phyloP scores from a whole-genome alignment of 306 rosid species.

The Vigna trinervia region DNA sequence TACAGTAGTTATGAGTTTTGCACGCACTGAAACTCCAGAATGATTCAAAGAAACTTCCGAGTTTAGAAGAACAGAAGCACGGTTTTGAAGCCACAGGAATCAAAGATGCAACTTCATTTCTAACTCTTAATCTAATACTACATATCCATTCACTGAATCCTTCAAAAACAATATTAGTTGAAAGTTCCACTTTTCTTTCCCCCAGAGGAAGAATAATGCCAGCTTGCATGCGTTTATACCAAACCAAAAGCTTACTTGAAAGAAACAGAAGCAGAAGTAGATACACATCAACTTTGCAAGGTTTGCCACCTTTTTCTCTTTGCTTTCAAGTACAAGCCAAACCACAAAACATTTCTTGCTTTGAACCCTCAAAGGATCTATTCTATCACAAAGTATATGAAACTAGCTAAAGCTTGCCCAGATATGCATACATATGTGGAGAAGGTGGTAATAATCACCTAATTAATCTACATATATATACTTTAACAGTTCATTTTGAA shows the following conservation, averaged over 20 bases:
- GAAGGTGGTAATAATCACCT: neutral
- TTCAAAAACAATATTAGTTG: conserved; percentile 1
- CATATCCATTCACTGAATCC: neutral
- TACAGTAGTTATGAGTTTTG: conserved; percentile 27
- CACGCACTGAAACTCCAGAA: conserved; percentile 29
- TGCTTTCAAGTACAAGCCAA: conserved; percentile 41
- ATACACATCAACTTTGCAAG: conserved; percentile 17
- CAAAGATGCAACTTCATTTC: neutral
- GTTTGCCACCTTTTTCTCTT: conserved; percentile 11
- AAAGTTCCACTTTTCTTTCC: neutral
- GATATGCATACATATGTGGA: neutral
- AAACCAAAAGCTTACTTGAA: conserved; percentile 42
- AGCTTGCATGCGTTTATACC: conserved; percentile 20
- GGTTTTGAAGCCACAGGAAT: conserved; percentile 15
- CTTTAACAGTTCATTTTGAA: conserved; percentile 13
- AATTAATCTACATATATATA: neutral
- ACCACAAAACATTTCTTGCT: conserved; percentile 30
- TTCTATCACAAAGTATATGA: conserved; percentile 26
- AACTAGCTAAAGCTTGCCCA: conserved; percentile 24
- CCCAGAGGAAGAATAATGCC: conserved; percentile 6
- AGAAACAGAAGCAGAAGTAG: conserved; percentile 22
- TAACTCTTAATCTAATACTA: neutral
- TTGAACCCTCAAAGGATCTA: neutral
- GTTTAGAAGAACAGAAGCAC: conserved; percentile 30
- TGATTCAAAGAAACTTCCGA: conserved; percentile 3